Percentiles rank a stretch among this genome's conserved stretches.
phyloP scores from a whole-genome alignment of 2,329 filamentous ascomycete species.

The Ascocoryne sarcoides region DNA sequence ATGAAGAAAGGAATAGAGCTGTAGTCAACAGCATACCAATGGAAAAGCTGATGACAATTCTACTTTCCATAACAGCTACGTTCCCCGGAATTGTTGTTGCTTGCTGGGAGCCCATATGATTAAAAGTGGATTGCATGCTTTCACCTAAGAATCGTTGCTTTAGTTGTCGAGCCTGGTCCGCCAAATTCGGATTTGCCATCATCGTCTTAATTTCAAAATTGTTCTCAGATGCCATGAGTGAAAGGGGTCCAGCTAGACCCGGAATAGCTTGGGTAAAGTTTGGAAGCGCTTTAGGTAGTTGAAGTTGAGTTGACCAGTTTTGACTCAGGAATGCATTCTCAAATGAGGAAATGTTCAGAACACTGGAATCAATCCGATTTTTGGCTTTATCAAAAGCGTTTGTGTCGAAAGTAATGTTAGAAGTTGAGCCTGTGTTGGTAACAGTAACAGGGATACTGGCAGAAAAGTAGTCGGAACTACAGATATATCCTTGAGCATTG shows the following conservation, averaged over 20 bases:
- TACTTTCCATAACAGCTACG: not conserved
- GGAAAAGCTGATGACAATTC: slow-evolving; percentile 10
- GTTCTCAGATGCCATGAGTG: slow-evolving; percentile 9
- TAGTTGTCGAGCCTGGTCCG: slow-evolving; percentile 10
- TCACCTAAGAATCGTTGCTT: slow-evolving; percentile 14
- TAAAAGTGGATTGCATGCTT: slow-evolving; percentile 8
- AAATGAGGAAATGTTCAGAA: slow-evolving; percentile 7
- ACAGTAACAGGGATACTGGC: slow-evolving; percentile 9
- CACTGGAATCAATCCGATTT: not conserved
- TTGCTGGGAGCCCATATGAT: slow-evolving; percentile 2
- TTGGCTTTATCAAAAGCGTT: slow-evolving; percentile 4
- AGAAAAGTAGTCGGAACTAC: slow-evolving; percentile 8
- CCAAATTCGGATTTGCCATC: slow-evolving; percentile 7
- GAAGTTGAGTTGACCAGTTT: slow-evolving; percentile 12
- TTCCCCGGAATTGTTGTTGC: slow-evolving; percentile 2
- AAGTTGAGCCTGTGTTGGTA: slow-evolving; percentile 2
- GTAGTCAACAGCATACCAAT: slow-evolving; percentile 7
- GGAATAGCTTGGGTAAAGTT: too few species aligned
- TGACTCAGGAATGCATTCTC: slow-evolving; percentile 11
- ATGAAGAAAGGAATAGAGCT: slow-evolving; percentile 4
- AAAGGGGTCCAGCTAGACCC: slow-evolving; percentile 10
- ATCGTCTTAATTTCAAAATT: slow-evolving; percentile 7
- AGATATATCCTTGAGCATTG: slow-evolving; percentile 10
- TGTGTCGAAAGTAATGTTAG: slow-evolving; percentile 8
- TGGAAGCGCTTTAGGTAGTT: slow-evolving; percentile 5